Base-by-base conservation (phyloP, 441 rosid genomes). In the Euphorbia schlechtendalii region DNA sequence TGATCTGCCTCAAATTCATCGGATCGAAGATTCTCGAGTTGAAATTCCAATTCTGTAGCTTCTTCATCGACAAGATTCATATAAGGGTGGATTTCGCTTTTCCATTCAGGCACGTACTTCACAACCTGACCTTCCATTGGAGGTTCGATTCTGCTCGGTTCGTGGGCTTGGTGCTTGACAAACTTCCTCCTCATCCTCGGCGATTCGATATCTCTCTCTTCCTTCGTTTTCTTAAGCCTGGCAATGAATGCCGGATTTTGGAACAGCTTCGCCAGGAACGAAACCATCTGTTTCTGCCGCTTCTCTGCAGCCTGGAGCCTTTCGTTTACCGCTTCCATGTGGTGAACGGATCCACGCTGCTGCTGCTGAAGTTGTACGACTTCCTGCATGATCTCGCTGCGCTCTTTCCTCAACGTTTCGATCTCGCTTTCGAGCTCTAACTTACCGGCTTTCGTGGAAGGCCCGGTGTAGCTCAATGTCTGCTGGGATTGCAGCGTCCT, bases 291-390 rank as follows among this genome's bases (percentile, higher is more conserved):
- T 77, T 84, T 87, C 82, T 90, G 97, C 59, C 82, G 73, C 56
- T 74, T 75, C 78, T 90, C 96, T 14, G 96, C 93, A 67, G 74
- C 84, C 73, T 81, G 83, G 64, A 94, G 80, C 73, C 88, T 88
- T 70, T 78, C 71, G 63, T 81, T 81, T 56, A 89, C 87, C 6
- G 63, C 71, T 71, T 83, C 78, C 60, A 86, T 61, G 49, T 81
- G 83, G 15, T 48, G 77, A 66, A 74, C 80, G 3, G 90, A 78
- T 56, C 92, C 84, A 21, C 27, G 69, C 65, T 81, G 82, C 78
- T 90, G 86, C 67, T 83, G 83, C 78, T 83, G 90, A 74, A 94
- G 80, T 73, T 87, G 93, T 1, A 86, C 79, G 61, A 94, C 85
- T 76, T 94, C 92, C 34, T 84, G 82, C 92, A 89, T 82, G 74